Percentiles rank a stretch among this genome's conserved stretches.
Conservation (phyloP, 169 alveolate species). For the Cryptosporidium meleagridis region DNA sequence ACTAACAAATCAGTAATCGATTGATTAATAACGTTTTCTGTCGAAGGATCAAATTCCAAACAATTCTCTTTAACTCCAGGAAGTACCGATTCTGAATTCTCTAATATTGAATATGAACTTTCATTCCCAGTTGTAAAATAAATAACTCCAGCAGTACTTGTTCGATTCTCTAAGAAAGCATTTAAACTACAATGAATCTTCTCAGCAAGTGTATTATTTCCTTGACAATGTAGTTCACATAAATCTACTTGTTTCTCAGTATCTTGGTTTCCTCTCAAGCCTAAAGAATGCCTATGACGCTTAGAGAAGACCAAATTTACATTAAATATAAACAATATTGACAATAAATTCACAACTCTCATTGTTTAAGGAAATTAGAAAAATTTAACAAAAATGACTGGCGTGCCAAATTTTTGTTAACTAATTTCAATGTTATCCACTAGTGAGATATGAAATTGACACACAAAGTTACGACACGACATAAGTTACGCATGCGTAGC, state of each 20-base stretch:
- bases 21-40: not conserved
- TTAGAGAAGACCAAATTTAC: constrained; percentile 22
- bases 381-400: constrained; percentile 1
- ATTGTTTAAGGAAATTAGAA: not conserved
- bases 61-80: not conserved
- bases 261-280: constrained; percentile 44
- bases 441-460: constrained; percentile 6
- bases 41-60: not conserved
- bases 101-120: constrained; percentile 6
- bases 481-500: constrained; percentile 68
- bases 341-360: constrained; percentile 11
- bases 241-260: not conserved
- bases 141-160: constrained; percentile 20
- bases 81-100: not conserved
- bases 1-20: constrained; percentile 10
- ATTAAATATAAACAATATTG: not conserved
- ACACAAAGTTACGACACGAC: constrained; percentile 69
- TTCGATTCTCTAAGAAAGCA: not conserved
- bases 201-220: constrained; percentile 40
- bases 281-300: constrained; percentile 21
- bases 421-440: constrained; percentile 28
- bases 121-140: constrained; percentile 20
- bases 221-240: not conserved
- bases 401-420: not conserved
- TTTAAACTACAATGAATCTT: constrained; percentile 20